Conservation (phyloP, 176 grass and related monocot genomes). For the Musa troglodytarum region DNA sequence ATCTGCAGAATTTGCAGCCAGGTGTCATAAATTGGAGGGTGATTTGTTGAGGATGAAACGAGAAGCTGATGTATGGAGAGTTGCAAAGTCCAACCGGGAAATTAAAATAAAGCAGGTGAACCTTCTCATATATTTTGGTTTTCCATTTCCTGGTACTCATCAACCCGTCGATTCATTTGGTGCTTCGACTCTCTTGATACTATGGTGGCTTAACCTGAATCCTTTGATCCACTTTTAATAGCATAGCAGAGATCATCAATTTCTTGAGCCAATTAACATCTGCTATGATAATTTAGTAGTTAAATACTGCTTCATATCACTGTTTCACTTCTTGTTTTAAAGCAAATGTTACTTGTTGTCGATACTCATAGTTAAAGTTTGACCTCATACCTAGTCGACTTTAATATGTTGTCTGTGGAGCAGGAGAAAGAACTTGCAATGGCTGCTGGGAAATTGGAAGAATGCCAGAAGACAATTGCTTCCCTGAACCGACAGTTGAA, state of each 20-base stretch:
- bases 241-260: background rate
- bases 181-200: conserved; percentile 18
- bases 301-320: background rate
- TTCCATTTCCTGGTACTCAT: no score
- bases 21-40: conserved; percentile 70
- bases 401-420: background rate
- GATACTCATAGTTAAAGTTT: background rate
- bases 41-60: conserved; percentile 51
- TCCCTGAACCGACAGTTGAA: conserved; percentile 78
- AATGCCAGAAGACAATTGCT: conserved; percentile 92
- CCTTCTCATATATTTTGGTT: conserved; percentile 35
- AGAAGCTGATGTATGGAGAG: conserved; percentile 46
- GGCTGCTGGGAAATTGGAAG: conserved; percentile 75
- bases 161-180: background rate
- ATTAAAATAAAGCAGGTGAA: conserved; percentile 80
- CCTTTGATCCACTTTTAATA: background rate
- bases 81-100: conserved; percentile 47
- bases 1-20: conserved; percentile 59
- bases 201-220: background rate
- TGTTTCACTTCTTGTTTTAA: background rate
- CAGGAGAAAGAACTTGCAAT: conserved; percentile 62
- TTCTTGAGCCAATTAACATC: background rate
- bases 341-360: no score
- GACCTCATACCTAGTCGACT: background rate
- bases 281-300: background rate